phyloP scores from a whole-genome alignment of 352 stramenopile genomes.

The Peronospora belbahrii region DNA sequence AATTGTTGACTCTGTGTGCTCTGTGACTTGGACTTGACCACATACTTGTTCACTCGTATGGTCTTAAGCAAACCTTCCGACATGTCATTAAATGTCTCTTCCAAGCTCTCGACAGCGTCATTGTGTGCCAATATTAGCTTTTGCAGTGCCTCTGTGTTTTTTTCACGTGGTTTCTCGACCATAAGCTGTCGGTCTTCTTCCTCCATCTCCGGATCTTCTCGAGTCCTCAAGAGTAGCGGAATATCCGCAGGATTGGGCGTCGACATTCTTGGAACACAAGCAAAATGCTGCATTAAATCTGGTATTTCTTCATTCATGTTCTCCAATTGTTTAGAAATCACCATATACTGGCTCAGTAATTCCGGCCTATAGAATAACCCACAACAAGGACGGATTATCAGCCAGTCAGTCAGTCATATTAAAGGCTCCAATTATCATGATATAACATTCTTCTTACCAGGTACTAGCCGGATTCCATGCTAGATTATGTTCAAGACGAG shows the following conservation, averaged over 20 bases:
- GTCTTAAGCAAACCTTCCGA: slow-evolving; percentile 77
- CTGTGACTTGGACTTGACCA: slow-evolving; percentile 67
- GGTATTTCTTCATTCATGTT: slow-evolving; percentile 87
- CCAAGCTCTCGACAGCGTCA: slow-evolving; percentile 64
- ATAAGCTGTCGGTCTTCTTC: slow-evolving; percentile 71
- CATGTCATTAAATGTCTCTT: slow-evolving; percentile 81
- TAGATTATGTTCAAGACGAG: slow-evolving; percentile 66
- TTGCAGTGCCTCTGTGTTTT: slow-evolving; percentile 57
- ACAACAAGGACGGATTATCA: not conserved
- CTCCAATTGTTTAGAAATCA: slow-evolving; percentile 82
- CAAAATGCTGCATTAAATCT: slow-evolving; percentile 79
- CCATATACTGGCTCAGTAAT: slow-evolving; percentile 79
- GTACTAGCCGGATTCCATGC: slow-evolving; percentile 75
- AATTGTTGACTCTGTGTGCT: slow-evolving; percentile 75
- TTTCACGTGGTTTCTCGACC: slow-evolving; percentile 54
- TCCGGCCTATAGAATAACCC: slow-evolving; percentile 40
- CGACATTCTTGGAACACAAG: slow-evolving; percentile 75
- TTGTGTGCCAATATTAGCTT: slow-evolving; percentile 62
- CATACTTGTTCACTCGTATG: slow-evolving; percentile 82
- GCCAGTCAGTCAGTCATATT: not conserved
- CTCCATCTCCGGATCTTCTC: slow-evolving; percentile 82
- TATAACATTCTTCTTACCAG: slow-evolving; percentile 32
- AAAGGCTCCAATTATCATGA: not conserved
- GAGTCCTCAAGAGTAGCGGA: slow-evolving; percentile 66
- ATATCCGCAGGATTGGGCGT: slow-evolving; percentile 74